Conservation (phyloP, 73 alveolate species). For the Paramecium caudatum region DNA sequence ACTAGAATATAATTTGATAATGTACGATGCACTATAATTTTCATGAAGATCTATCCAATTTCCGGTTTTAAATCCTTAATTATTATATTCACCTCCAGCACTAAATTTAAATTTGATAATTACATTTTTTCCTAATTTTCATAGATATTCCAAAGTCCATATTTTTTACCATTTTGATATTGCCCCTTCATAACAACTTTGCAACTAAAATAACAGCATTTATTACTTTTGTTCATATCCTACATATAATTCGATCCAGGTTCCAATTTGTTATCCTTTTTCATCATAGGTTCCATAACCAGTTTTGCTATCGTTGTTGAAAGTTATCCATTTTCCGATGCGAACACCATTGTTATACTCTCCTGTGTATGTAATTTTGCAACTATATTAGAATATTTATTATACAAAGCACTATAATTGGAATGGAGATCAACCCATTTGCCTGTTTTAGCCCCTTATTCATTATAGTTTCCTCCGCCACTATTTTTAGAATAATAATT, state of each 20-base stretch:
- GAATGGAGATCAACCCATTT: background rate
- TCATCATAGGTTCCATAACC: no score
- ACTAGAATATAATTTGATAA: no score
- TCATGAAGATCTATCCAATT: background rate
- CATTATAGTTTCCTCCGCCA: background rate
- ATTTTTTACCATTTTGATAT: no score
- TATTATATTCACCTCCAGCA: background rate
- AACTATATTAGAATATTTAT: background rate
- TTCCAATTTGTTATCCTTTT: no score
- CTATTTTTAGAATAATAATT: no score
- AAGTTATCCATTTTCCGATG: background rate
- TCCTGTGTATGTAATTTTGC: background rate
- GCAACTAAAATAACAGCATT: no score
- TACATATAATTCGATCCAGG: no score
- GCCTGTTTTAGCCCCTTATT: background rate
- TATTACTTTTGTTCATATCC: no score
- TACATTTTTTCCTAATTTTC: background rate
- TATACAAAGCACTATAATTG: background rate
- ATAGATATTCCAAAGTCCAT: no score
- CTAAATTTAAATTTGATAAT: background rate
- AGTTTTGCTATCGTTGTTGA: background rate
- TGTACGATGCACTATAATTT: conserved; percentile 37
- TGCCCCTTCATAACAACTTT: no score
- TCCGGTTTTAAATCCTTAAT: background rate
- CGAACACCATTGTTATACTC: background rate